Evolutionary conservation across 352 stramenopile genomes (phyloP).

Genomic region (Phytophthora pseudosyringae): DNA sequence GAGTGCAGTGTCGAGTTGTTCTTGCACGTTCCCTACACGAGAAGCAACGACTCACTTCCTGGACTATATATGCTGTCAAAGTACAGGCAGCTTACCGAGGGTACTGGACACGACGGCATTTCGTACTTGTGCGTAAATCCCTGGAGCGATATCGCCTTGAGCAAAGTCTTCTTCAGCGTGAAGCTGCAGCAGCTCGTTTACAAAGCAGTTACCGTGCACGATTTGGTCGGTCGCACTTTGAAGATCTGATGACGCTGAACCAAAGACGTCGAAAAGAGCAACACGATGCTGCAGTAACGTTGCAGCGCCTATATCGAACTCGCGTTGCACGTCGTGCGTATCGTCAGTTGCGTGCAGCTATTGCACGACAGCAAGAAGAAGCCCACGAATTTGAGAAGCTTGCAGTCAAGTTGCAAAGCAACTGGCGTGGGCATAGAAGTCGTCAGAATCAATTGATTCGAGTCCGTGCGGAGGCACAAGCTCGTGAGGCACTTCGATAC

Average conservation of each 20-base stretch:
- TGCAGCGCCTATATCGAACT: constrained; percentile 72
- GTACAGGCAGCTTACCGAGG: constrained; percentile 69
- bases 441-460: constrained; percentile 42
- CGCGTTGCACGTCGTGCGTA: constrained; percentile 61
- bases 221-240: constrained; percentile 72
- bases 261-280: constrained; percentile 60
- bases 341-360: constrained; percentile 49
- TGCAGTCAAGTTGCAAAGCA: constrained; percentile 67
- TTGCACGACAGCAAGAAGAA: constrained; percentile 50
- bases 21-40: constrained; percentile 42
- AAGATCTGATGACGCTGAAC: constrained; percentile 77
- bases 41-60: constrained; percentile 39
- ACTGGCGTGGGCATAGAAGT: constrained; percentile 62
- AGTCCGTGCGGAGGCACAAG: constrained; percentile 37
- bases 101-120: constrained; percentile 60
- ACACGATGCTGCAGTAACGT: constrained; percentile 49
- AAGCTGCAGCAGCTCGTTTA: constrained; percentile 52
- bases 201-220: constrained; percentile 65
- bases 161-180: constrained; percentile 42
- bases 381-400: constrained; percentile 41
- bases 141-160: constrained; percentile 69
- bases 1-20: constrained; percentile 50
- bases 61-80: constrained; percentile 51
- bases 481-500: constrained; percentile 38
- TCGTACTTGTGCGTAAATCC: constrained; percentile 61